Evolutionary conservation across 2,329 filamentous ascomycete species (phyloP).

Genomic region (Arachnomyces sp.): DNA sequence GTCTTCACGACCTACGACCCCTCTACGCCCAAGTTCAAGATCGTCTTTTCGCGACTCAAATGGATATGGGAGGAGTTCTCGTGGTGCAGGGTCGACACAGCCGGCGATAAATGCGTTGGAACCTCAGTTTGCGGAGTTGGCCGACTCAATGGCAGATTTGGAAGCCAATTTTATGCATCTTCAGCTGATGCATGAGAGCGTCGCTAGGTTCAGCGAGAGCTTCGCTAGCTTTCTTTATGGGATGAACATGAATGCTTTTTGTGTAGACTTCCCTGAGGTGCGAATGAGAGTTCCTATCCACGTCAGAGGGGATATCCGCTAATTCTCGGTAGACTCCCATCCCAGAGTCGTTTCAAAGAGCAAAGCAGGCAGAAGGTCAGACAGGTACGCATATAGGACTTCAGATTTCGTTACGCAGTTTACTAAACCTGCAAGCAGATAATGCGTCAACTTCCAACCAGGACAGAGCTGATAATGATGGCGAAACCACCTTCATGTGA

Average conservation of each 20-base stretch:
- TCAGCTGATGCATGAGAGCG: conserved; percentile 90
- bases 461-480: conserved; percentile 40
- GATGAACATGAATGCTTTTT: conserved; percentile 98
- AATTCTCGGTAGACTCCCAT: conserved; percentile 61
- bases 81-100: conserved; percentile 35
- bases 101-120: conserved; percentile 73
- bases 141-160: conserved; percentile 88
- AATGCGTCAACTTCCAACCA: conserved; percentile 17
- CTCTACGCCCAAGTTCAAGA: conserved; percentile 80
- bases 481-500: conserved; percentile 79
- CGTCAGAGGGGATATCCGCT: conserved; percentile 1
- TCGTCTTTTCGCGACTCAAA: conserved; percentile 78
- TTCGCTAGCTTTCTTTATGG: conserved; percentile 95
- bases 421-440: conserved; percentile 8
- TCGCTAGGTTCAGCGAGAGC: conserved; percentile 88
- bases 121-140: conserved; percentile 84
- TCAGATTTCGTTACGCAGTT: background rate
- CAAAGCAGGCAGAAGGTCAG: conserved; percentile 51
- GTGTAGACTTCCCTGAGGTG: conserved; percentile 94
- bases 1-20: conserved; percentile 76
- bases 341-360: conserved; percentile 69
- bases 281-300: background rate
- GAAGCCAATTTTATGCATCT: conserved; percentile 98
- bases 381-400: conserved; percentile 26
- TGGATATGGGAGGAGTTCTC: conserved; percentile 38